Evolutionary conservation across 768 basidiomycete genomes (phyloP), one percentile per base, ranked within the genome.

Genomic region (Crassisporium funariophilum): DNA sequence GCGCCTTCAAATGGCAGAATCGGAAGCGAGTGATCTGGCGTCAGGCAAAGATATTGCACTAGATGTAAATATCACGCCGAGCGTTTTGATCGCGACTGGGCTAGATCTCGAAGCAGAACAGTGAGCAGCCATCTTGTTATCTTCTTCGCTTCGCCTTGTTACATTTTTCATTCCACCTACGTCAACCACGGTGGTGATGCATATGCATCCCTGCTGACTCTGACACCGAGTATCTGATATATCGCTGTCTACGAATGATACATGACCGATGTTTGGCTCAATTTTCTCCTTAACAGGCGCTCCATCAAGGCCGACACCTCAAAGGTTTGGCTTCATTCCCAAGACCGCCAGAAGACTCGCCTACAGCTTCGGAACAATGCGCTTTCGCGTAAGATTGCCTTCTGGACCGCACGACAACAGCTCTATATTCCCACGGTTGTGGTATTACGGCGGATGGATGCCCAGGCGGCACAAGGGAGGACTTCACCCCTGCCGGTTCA

Each of bases 61-160:
- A 13, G 35, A 58, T 37, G 44, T 51, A 4, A 35, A 45, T 10
- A 31, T 56, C n/a, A 46, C 55, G 1, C 48, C 53, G 12, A 48
- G 46, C 20, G 45, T 44, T 2, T 35, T 59, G 0, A 57, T 63
- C 3, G 24, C 41, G 1, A 20, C 21, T 10, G 59, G 61, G 4
- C 17, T 63, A 3, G 52, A 57, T 12, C 17, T 64, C 1, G 62
- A 62, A 40, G 46, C 43, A 1, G 47, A 57, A 31, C 55, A 60
- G 58, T 61, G 25, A 13, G 55, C 51, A 16, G 10, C 53, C 19
- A 17, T 33, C 19, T 44, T n/a, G 22, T 21, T 23, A 15, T 33
- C 19, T 44, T n/a, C 22, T 21, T 38, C 15, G 44, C 13, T 21
- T 22, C 43, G 11, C 21, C 19, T 33, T 4, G 23, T 36, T n/a